A percentile compares a stretch with the other conserved stretches of the same genome.
phyloP scores from a whole-genome alignment of 228 moss, liverwort and hornwort species.

The Sphagnum fallax region DNA sequence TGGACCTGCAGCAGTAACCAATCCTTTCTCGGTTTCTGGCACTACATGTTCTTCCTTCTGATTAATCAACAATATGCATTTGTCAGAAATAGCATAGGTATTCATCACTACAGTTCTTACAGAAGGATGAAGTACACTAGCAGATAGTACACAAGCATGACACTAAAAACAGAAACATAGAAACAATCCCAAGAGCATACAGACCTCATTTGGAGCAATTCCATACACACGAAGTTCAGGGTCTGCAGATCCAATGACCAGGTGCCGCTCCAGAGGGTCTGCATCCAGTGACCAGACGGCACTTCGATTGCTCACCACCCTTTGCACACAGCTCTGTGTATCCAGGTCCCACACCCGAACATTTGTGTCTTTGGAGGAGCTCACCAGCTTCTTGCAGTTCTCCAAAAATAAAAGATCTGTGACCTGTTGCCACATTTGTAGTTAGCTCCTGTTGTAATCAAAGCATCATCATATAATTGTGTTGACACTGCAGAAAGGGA shows the following conservation, averaged over 20 bases:
- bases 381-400: slow-evolving; percentile 70
- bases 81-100: no score
- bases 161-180: not conserved
- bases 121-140: no score
- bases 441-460: no score
- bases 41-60: not conserved
- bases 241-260: slow-evolving; percentile 88
- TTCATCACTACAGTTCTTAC: no score
- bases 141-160: no score
- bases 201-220: slow-evolving; percentile 22
- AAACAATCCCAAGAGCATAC: not conserved
- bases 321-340: slow-evolving; percentile 92
- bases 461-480: no score
- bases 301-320: slow-evolving; percentile 82
- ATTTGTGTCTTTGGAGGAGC: slow-evolving; percentile 83
- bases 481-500: not conserved
- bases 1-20: slow-evolving; percentile 4
- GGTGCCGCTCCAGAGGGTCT: slow-evolving; percentile 65
- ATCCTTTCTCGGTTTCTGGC: slow-evolving; percentile 42
- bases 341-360: slow-evolving; percentile 98
- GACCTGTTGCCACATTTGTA: slow-evolving; percentile 34
- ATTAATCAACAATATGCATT: no score
- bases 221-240: slow-evolving; percentile 67
- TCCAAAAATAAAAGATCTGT: slow-evolving; percentile 88
- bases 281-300: slow-evolving; percentile 92